Conservation (phyloP, 1,284 basidiomycete genomes). For the Melampsora occidentalis region DNA sequence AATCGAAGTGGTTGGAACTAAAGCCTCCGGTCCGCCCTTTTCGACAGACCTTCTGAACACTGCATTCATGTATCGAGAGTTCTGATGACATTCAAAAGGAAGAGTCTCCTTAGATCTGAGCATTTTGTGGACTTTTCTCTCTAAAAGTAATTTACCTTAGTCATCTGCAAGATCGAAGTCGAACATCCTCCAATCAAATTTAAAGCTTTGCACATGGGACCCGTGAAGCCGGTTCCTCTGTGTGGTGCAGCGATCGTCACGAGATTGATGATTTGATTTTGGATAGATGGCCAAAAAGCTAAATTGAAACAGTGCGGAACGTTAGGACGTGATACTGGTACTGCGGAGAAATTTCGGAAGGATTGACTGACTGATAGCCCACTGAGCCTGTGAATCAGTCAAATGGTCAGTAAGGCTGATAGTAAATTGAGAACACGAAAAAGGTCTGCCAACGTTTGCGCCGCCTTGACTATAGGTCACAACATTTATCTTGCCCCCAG, state of each 20-base stretch:
- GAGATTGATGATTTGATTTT: conserved; percentile 1
- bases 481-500: conserved; percentile 50
- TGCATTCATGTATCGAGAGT: not conserved
- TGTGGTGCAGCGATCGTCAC: not conserved
- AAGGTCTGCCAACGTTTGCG: not conserved
- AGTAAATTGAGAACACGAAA: too few relatives aligned
- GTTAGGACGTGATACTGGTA: conserved; percentile 16
- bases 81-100: not conserved
- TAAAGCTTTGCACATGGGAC: conserved; percentile 43
- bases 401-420: too few relatives aligned
- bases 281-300: conserved; percentile 45
- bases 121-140: too few relatives aligned
- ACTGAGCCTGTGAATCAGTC: conserved; percentile 3
- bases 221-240: conserved; percentile 32
- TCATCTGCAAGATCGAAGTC: conserved; percentile 3
- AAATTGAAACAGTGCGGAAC: not conserved
- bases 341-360: not conserved
- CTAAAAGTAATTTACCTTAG: not conserved
- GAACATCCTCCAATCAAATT: conserved; percentile 19
- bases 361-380: conserved; percentile 30
- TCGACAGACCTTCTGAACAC: not conserved
- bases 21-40: not conserved
- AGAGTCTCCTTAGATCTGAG: too few relatives aligned
- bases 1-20: conserved; percentile 22
- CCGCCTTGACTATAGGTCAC: conserved; percentile 53